Base-by-base conservation (phyloP, 805 yeast species). In the Jamesozyma spencerorum region DNA sequence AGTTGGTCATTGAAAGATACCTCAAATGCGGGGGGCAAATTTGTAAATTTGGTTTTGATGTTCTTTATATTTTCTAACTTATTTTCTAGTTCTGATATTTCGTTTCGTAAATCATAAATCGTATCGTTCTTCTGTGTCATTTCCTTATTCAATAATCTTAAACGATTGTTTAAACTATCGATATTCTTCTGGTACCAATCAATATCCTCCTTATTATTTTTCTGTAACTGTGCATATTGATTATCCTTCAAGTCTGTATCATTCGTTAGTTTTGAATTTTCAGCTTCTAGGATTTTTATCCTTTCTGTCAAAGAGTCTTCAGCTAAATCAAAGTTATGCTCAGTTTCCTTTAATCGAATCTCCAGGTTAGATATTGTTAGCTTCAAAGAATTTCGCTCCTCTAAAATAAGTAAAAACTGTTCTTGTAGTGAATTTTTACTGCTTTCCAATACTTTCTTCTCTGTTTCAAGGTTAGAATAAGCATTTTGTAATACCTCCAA, bases 151-250 rank as follows among this genome's bases (percentile, higher is more conserved):
- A 30, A n/a, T n/a, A 15, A 20, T 26, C 32, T 18, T 13, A n/a
- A 14, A 3, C 19, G 27, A 17, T 30, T 31, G 38, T 70, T 65
- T 26, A 82, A 59, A 15, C 70, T 63, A 41, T 79, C 82, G 30
- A 81, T 71, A 54, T 79, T 79, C 36, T 72, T 75, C 64, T 81
- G 72, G 60, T 69, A 68, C 39, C 77, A 72, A 37, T 66, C 70
- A 31, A 75, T 64, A 36, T 78, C 76, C 19, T 70, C 54, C 35
- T 75, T 82, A 3, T 72, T 64, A 5, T 30, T 18, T 17, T 27
- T 15, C 10, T 36, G 17, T 17, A 35, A n/a, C 4, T 45, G 28
- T 11, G 28, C 17, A 14, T 24, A 11, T 10, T 15, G 17, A 24
- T 31, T 20, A 11, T 37, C 24, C 27, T 24, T 27, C 2, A 12